phyloP scores from a whole-genome alignment of 2,329 filamentous ascomycete genomes.

The Alternaria rosae region DNA sequence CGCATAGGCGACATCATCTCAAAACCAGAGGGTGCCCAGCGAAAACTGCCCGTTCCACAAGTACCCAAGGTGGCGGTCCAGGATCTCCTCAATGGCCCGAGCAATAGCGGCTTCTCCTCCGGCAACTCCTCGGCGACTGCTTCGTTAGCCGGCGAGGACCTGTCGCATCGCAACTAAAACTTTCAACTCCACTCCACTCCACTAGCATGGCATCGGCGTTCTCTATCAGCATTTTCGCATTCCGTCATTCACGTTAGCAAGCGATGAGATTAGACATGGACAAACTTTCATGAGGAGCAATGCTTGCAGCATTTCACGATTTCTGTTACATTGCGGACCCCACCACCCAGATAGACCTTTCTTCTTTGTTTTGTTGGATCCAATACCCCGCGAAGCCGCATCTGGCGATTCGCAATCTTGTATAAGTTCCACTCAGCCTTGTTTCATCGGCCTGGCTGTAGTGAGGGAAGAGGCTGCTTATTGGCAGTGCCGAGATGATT shows the following conservation, averaged over 20 bases:
- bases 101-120: constrained; percentile 69
- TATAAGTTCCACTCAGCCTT: constrained; percentile 41
- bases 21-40: constrained; percentile 82
- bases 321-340: constrained; percentile 27
- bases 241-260: constrained; percentile 41
- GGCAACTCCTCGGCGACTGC: constrained; percentile 79
- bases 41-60: constrained; percentile 90
- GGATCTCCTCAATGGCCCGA: constrained; percentile 73
- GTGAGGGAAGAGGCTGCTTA: constrained; percentile 34
- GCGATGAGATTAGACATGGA: constrained; percentile 45
- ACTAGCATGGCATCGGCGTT: constrained; percentile 42
- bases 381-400: constrained; percentile 46
- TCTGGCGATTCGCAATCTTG: constrained; percentile 41
- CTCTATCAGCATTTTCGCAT: constrained; percentile 40
- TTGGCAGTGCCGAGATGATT: constrained; percentile 33
- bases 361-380: constrained; percentile 40
- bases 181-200: constrained; percentile 13
- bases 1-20: constrained; percentile 93
- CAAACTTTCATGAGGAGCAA: constrained; percentile 30
- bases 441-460: constrained; percentile 26
- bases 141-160: constrained; percentile 72
- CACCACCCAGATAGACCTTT: constrained; percentile 34
- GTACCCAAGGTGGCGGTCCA: constrained; percentile 89
- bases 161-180: constrained; percentile 46
- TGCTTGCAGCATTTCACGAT: constrained; percentile 39